These are phyloP conservation scores for Ampelocalamus luodianensis DNA, from an alignment of 176 grass and related monocot species.

Conservation along the genomic window DNA sequence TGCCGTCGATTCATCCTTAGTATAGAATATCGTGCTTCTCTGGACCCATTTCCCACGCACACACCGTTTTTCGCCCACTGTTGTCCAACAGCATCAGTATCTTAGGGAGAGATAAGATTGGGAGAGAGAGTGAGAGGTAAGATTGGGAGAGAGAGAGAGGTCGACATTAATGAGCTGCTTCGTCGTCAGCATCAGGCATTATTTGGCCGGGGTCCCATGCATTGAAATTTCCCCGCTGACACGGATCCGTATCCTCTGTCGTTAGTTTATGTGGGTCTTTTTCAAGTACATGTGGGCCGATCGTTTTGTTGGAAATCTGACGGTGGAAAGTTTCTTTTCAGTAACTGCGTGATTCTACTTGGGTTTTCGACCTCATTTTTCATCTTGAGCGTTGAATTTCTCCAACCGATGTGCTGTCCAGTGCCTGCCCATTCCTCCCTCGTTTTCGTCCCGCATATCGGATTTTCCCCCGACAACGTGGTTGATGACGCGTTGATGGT, in stretches of 20 bases:
- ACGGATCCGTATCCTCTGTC: neutral
- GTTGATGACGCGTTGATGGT: neutral
- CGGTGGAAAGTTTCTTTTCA: too few species aligned
- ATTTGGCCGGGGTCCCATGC: conserved; percentile 11
- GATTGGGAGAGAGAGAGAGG: neutral
- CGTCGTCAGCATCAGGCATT: neutral
- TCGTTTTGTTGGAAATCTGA: neutral
- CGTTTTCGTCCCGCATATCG: too few species aligned
- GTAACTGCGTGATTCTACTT: too few species aligned
- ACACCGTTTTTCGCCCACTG: neutral
- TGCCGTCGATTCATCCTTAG: too few species aligned
- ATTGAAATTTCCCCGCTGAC: neutral
- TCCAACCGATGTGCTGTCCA: too few species aligned
- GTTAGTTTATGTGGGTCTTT: neutral
- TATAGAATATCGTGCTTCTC: too few species aligned
- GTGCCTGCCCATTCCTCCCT: too few species aligned
- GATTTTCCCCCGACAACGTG: too few species aligned
- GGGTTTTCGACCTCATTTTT: neutral
- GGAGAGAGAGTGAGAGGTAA: too few species aligned
- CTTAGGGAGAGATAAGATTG: neutral
- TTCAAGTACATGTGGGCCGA: neutral
- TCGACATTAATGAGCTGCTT: neutral
- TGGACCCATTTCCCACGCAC: neutral
- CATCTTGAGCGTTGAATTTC: neutral
- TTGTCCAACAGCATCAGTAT: neutral